Base-by-base conservation (phyloP, 257 asterid genomes). In the Nemophila menziesii region DNA sequence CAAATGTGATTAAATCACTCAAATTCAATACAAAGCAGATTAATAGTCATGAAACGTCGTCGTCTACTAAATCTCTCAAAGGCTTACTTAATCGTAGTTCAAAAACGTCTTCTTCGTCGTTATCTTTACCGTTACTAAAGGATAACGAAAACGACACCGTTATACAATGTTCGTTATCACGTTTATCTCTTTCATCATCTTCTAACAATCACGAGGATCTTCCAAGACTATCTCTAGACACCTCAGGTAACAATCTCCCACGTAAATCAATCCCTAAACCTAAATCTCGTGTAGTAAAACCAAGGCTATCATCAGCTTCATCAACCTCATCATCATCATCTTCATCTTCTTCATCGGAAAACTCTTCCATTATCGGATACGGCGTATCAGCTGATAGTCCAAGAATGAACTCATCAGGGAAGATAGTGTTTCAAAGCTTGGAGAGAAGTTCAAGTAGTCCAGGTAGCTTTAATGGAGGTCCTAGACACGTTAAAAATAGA, bases 361-460 rank as follows among this genome's bases (percentile, higher is more conserved):
- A 29, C 12, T 3, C 9, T 7, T 8, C 68, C 1, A 29, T 74
- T 1, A 58, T 19, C 8, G 36, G 36, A 3, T 74, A 73, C 0
- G 78, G 82, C 13, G 73, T 61, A 11, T 78, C 93, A 2, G 92
- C 62, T 2, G 98, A 90, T 45, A 90, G 98, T 51, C 98, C 98
- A 5, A 72, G 98, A 8, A 85, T 90, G 94, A 90, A 84, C 42
- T 77, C 96, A 0, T 85, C 85, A 0, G 98, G 98, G 5, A 84
- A 84, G 66, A 79, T 90, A 8, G 92, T 90, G 19, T 90, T 84
- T 46, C 87, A 90, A 27, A 69, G 92, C 62, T 46, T 90, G 66
- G 98, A 80, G 72, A 68, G 98, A 66, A 90, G 98, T 43, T 81
- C 98, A 6, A 90, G 98, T 61, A 90, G 93, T 47, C 98, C 98